Evolutionary conservation across 106 monocot species (phyloP).

Genomic region (Apostasia shenzhenica): DNA sequence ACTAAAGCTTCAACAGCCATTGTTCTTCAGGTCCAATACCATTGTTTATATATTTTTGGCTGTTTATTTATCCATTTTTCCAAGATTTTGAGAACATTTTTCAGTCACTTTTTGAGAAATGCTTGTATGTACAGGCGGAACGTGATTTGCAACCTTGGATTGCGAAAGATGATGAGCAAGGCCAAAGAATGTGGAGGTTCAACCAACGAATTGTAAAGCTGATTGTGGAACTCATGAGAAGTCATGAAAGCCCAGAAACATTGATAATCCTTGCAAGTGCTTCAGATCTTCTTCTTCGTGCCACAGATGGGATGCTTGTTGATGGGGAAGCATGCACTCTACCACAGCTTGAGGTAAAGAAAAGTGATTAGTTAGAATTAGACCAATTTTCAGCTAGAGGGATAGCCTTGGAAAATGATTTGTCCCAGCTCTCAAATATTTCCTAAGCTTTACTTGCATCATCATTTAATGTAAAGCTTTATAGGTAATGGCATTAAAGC

Average conservation of each 20-base stretch:
- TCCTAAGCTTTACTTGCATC: too few species aligned
- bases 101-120: conserved; percentile 8
- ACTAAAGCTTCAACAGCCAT: conserved; percentile 91
- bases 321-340: conserved; percentile 96
- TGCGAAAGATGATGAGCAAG: conserved; percentile 88
- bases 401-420: too few species aligned
- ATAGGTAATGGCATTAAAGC: too few species aligned
- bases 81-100: conserved; percentile 14
- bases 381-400: too few species aligned
- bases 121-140: conserved; percentile 61
- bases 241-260: conserved; percentile 66
- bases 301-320: conserved; percentile 99
- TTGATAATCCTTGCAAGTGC: conserved; percentile 79
- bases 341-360: conserved; percentile 88
- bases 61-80: background rate
- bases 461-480: too few species aligned
- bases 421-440: too few species aligned
- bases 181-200: conserved; percentile 85
- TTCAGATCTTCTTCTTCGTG: conserved; percentile 96
- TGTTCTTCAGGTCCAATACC: conserved; percentile 78
- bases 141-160: conserved; percentile 99
- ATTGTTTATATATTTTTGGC: background rate
- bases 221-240: conserved; percentile 88
- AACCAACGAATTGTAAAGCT: conserved; percentile 93
- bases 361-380: background rate